These are phyloP conservation scores for Williopsis jadinii DNA, from an alignment of 1,139 yeast species.

Conservation along the genomic window DNA sequence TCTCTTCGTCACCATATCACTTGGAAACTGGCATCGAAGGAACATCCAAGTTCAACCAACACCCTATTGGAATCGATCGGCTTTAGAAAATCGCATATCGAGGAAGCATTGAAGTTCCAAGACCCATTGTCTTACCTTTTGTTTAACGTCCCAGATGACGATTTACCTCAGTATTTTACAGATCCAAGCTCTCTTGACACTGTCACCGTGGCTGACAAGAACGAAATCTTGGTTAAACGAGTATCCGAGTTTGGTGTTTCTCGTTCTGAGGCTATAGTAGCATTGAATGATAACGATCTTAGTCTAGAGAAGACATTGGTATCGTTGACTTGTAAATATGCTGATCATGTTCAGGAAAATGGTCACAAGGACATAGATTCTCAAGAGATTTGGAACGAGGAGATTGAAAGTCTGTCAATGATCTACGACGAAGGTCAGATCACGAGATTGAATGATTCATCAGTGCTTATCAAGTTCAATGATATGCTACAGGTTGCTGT, in stretches of 20 bases:
- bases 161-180: conserved; percentile 50
- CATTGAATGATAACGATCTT: conserved; percentile 34
- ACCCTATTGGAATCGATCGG: conserved; percentile 38
- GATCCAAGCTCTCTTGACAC: conserved; percentile 41
- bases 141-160: conserved; percentile 91
- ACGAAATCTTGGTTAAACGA: conserved; percentile 43
- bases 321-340: conserved; percentile 37
- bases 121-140: conserved; percentile 74
- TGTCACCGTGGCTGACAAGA: conserved; percentile 41
- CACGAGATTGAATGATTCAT: conserved; percentile 21
- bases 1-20: conserved; percentile 45
- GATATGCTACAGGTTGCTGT: conserved; percentile 39
- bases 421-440: conserved; percentile 40
- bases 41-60: background rate
- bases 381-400: conserved; percentile 61
- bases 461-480: conserved; percentile 14
- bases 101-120: conserved; percentile 65
- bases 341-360: conserved; percentile 19
- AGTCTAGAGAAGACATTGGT: conserved; percentile 50
- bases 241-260: conserved; percentile 66
- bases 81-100: conserved; percentile 61
- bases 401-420: conserved; percentile 58
- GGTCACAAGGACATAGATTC: conserved; percentile 22
- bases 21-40: conserved; percentile 33
- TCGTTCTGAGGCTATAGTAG: conserved; percentile 49